Base-by-base conservation (phyloP, 257 asterid species). In the Catharanthus roseus region DNA sequence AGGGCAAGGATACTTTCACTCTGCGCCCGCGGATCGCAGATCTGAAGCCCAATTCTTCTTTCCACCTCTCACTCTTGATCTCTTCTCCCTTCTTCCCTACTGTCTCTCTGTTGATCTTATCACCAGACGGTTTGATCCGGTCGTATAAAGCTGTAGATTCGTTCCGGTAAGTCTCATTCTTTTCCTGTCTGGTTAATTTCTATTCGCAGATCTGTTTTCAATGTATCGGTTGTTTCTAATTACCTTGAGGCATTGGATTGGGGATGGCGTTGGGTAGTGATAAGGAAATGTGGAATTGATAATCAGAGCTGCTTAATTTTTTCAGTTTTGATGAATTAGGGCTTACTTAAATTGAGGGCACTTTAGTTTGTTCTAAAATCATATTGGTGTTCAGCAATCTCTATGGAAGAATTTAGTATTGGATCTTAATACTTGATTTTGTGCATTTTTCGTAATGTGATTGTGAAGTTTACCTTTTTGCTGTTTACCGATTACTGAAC, bases 1-100 rank as follows among this genome's bases (percentile, higher is more conserved):
- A 7, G 65, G 65, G 42, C 33, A 6, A 23, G 21, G 21, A 56
- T 10, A 26, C 45, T 7, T n/a, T n/a, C 67, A 3, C 41, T 29
- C 65, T 34, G 67, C 67, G 45, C 67, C 67, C 10, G 67, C 67
- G 45, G 47, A 62, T 62, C 47, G 67, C 67, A 62, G 67, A 62
- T 62, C 67, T 62, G 67, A 34, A 34, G 28, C 45, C 7, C 45
- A 16, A 18, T 33, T 60, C 66, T 2, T 61, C 66, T 21, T 13
- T 45, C 4, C 51, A 0, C 16, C 66, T 21, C 18, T 8, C 10
- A 1, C 47, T 3, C 13, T 7, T 11, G 3, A 11, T 7, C 50
- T 11, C 50, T 18, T 11, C 8, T 34, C 38, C 10, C 65, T 26
- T 16, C 10, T 4, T 12, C 5, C 24, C 5, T n/a, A n/a, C n/a